These are phyloP conservation scores for Vaccinium vitisidaea DNA, from an alignment of 148 eudicot species.

Conservation along the genomic window DNA sequence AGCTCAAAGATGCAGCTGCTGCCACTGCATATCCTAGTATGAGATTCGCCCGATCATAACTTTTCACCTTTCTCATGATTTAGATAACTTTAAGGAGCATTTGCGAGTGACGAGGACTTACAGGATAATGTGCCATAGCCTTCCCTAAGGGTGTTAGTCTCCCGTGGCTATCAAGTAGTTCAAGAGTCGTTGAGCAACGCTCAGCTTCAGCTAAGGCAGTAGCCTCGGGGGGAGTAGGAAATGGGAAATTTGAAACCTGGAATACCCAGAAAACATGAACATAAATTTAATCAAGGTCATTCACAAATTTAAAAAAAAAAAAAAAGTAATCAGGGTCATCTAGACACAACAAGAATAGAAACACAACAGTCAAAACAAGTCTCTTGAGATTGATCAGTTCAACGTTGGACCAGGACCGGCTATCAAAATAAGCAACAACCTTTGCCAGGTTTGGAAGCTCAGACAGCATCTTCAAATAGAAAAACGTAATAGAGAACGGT, in stretches of 20 bases:
- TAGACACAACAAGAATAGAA: neutral
- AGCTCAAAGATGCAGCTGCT: constrained; percentile 79
- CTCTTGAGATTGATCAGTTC: neutral
- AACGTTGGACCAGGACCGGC: neutral
- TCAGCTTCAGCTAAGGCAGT: constrained; percentile 67
- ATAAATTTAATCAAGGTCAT: neutral
- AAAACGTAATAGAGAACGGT: neutral
- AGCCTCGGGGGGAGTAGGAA: constrained; percentile 81
- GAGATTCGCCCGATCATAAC: constrained; percentile 44
- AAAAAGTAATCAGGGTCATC: neutral
- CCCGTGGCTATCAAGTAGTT: constrained; percentile 73
- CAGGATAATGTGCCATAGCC: constrained; percentile 85
- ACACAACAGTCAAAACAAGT: neutral
- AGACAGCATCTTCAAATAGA: neutral
- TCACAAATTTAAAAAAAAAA: neutral
- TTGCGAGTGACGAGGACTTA: constrained; percentile 93
- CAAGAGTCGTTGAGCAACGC: constrained; percentile 71
- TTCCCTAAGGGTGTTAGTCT: constrained; percentile 71
- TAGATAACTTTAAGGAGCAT: constrained; percentile 84
- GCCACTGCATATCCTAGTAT: constrained; percentile 75
- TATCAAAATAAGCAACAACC: neutral
- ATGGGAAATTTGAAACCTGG: constrained; percentile 84
- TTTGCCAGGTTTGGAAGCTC: neutral
- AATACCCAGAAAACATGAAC: constrained; percentile 8
- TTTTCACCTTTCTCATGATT: constrained; percentile 42